These are phyloP conservation scores for Naumovozyma dairenensis DNA, from an alignment of 805 yeast species.

Conservation along the genomic window DNA sequence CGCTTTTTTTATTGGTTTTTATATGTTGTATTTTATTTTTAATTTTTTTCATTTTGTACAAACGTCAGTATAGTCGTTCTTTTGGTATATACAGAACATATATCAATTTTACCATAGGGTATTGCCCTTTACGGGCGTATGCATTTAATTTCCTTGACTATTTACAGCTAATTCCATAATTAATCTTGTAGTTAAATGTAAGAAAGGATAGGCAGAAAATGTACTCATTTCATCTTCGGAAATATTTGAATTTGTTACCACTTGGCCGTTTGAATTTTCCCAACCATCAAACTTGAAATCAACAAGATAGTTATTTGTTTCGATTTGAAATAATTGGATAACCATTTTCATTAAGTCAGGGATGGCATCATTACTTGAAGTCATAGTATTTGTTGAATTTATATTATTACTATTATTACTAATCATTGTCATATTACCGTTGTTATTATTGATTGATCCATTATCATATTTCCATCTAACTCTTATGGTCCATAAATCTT, in stretches of 20 bases:
- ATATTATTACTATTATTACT: slow-evolving; percentile 19
- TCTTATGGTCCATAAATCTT: slow-evolving; percentile 89
- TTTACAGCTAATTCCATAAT: slow-evolving; percentile 97
- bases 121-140: no score
- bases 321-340: slow-evolving; percentile 89
- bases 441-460: background rate
- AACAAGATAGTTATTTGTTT: slow-evolving; percentile 89
- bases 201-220: slow-evolving; percentile 91
- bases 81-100: no score
- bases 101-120: no score
- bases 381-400: slow-evolving; percentile 17
- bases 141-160: slow-evolving; percentile 41
- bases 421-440: slow-evolving; percentile 21
- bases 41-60: no score
- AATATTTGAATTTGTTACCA: slow-evolving; percentile 19
- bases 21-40: no score
- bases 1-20: no score
- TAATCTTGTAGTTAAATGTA: slow-evolving; percentile 82
- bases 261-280: slow-evolving; percentile 46
- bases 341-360: slow-evolving; percentile 94
- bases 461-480: slow-evolving; percentile 80
- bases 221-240: slow-evolving; percentile 68
- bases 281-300: slow-evolving; percentile 98
- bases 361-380: slow-evolving; percentile 17
- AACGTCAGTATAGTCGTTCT: no score